Base-by-base conservation (phyloP, 495 filamentous ascomycete genomes). In the Sordaria brevicollis region DNA sequence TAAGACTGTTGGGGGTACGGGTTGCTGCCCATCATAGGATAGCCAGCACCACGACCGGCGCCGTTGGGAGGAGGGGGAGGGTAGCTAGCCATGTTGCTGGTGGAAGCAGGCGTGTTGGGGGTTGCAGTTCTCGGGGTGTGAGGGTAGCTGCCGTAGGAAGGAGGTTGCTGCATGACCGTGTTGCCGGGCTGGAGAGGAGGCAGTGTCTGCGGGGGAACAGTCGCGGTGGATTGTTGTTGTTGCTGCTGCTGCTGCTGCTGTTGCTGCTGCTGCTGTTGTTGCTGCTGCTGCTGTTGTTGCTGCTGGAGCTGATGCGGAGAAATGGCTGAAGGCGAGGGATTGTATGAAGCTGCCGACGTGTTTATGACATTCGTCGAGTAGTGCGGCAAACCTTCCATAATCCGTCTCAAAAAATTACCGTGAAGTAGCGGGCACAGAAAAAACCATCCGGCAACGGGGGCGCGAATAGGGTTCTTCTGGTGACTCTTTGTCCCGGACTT, bases 151-250 rank as follows among this genome's bases (percentile, higher is more conserved):
- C 81, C 83, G 81, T 87, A 86, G 11, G 83, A 62, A 31, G 49
- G 73, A 33, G 79, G 76, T 74, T 86, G 83, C 85, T 79, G 77
- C 76, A 91, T 90, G 77, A 85, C 86, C 73, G 85, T 81, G 75
- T 84, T 81, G 79, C 86, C 88, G 69, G 87, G 85, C 79, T 92
- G 89, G 68, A 92, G 81, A 38, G 89, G 89, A 54, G 89, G 89
- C 75, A 92, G 83, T n/a, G 89, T 91, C 77, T 91, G 89, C 73
- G 87, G 81, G 77, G 88, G 86, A 43, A 83, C 81, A 38, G 84
- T 71, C 67, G 76, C 74, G 82, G 67, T 62, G 49, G 49, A 33
- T 62, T 62, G 49, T 62, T 31, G n/a, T n/a, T n/a, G n/a, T n/a
- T n/a, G n/a, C n/a, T n/a, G 82, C 79, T 75, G 89, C 84, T 78